phyloP scores from a whole-genome alignment of 1,284 basidiomycete genomes.

The Heliocybe sulcata region DNA sequence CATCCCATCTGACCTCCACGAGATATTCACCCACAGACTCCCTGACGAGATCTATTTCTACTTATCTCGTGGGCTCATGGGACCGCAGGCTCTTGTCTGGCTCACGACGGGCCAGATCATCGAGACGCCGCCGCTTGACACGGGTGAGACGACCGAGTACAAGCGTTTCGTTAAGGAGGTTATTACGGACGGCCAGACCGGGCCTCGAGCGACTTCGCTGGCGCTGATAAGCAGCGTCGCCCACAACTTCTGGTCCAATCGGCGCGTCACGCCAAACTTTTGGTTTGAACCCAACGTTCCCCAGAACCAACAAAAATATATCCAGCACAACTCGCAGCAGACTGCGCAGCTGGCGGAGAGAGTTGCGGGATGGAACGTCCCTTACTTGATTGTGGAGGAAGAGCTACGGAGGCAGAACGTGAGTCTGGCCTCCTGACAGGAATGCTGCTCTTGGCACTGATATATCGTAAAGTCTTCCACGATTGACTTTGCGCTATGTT shows the following conservation, averaged over 20 bases:
- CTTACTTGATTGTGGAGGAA: constrained; percentile 83
- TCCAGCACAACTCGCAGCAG: constrained; percentile 71
- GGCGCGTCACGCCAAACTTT: constrained; percentile 64
- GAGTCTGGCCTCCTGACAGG: constrained; percentile 28
- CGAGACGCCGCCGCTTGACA: constrained; percentile 89
- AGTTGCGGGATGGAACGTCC: constrained; percentile 90
- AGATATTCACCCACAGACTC: constrained; percentile 91
- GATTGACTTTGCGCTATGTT: constrained; percentile 94
- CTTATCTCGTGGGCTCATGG: constrained; percentile 86
- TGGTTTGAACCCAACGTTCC: constrained; percentile 64
- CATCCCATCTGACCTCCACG: constrained; percentile 87
- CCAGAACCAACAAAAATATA: constrained; percentile 40
- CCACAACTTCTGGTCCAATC: constrained; percentile 75
- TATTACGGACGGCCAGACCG: constrained; percentile 87
- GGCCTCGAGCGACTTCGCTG: constrained; percentile 86
- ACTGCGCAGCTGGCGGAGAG: constrained; percentile 86
- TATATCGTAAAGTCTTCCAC: constrained; percentile 67
- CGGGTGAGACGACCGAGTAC: constrained; percentile 94
- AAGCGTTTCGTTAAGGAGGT: constrained; percentile 92
- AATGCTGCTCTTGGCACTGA: neutral
- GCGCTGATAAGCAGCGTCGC: constrained; percentile 77
- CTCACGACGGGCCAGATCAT: constrained; percentile 80
- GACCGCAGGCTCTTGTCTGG: constrained; percentile 86
- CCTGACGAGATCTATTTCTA: constrained; percentile 98
- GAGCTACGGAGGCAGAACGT: constrained; percentile 95